Evolutionary conservation across 2,329 filamentous ascomycete genomes (phyloP), one percentile per base, ranked within the genome.

Genomic region (Aspergillus terreus): DNA sequence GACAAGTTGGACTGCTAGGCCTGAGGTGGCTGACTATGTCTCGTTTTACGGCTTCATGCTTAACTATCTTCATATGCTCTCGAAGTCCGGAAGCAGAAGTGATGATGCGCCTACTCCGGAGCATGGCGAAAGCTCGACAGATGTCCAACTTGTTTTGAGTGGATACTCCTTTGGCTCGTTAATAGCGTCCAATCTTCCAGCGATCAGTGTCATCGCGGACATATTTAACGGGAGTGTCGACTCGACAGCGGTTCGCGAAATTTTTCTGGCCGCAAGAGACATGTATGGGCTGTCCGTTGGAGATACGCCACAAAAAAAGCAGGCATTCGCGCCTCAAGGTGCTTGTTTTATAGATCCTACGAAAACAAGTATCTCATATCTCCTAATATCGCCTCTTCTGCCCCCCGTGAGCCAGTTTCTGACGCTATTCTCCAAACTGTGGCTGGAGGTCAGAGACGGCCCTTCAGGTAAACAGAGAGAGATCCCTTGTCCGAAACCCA

Each of bases 131-230:
- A 42, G 9, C 6, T 6, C 30, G 14, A 9, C 52, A 43, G 40
- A 53, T 1, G 56, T 73, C 12, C 61, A 64, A 32, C 56, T 85
- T 0, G 61, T 96, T 4, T 76, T 94, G 6, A 86, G 82, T 2
- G 92, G 92, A 11, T 96, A 96, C 68, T 96, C 91, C 0, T 96
- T 96, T 68, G 94, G 94, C 41, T 89, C 90, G 4, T 81, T 96
- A 64, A 82, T 97, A 36, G 84, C 90, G 2, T 84, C 82, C 0
- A 83, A 86, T 51, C 78, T 95, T 0, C 89, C 90, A 0, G 56
- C 67, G 7, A 54, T 86, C 33, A 67, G 75, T 10, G 70, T 76
- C 0, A 82, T 95, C 25, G 70, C 90, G 21, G 68, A 77, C 1
- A 71, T 79, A 1, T 90, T 94, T 59, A 64, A 72, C 6, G 67